Percentiles rank a stretch among this genome's conserved stretches.
Evolutionary conservation across 176 grass and related monocot species (phyloP).

Genomic region (Oryza longistaminata): DNA sequence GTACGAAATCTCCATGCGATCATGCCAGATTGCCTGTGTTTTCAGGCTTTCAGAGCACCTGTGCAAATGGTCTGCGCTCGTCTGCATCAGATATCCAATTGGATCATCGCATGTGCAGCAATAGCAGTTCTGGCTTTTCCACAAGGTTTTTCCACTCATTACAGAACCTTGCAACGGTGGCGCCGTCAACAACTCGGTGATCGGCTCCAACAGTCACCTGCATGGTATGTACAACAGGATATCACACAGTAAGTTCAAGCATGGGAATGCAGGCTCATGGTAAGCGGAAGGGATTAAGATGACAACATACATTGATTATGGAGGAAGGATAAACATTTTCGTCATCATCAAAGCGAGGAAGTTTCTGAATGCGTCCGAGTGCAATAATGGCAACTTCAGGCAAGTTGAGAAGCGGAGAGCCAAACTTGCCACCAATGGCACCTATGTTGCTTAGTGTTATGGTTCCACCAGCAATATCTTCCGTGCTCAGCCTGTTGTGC

Average conservation of each 20-base stretch:
- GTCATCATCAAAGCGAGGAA: slow-evolving; percentile 69
- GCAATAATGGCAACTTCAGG: slow-evolving; percentile 98
- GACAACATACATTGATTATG: slow-evolving; percentile 61
- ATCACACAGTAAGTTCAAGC: slow-evolving; percentile 11
- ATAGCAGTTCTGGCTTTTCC: slow-evolving; percentile 82
- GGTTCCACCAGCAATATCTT: slow-evolving; percentile 82
- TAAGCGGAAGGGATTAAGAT: background rate
- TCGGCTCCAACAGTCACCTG: slow-evolving; percentile 91
- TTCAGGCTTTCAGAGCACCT: background rate
- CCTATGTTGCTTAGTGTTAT: slow-evolving; percentile 98
- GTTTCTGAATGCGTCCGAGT: slow-evolving; percentile 77
- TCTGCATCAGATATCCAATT: background rate
- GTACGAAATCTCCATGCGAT: background rate
- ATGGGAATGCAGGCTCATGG: background rate
- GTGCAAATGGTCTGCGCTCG: background rate
- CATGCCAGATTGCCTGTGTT: background rate
- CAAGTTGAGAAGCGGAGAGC: slow-evolving; percentile 89
- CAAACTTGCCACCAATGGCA: slow-evolving; percentile 93
- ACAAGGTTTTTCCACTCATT: slow-evolving; percentile 89
- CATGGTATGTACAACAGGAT: background rate
- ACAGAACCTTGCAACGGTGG: slow-evolving; percentile 88
- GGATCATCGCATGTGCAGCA: slow-evolving; percentile 77
- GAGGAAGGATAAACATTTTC: slow-evolving; percentile 76
- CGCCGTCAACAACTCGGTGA: slow-evolving; percentile 89
- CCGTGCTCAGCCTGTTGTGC: slow-evolving; percentile 60